Conservation (phyloP, 176 grass and related monocot species). For the sorghum (Sorghum bicolor) region Sorghum_bicolor_NCBIv3 NC_012878.2:3072501-3073000, state of each 20-base stretch:
- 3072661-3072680: constrained; percentile 65
- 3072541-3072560: not conserved
- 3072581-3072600: constrained; percentile 67
- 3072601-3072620: constrained; percentile 67
- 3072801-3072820: constrained; percentile 57
- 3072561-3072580: constrained; percentile 49
- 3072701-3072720: constrained; percentile 94
- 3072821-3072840: constrained; percentile 91
- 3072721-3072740: constrained; percentile 43
- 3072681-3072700: constrained; percentile 60
- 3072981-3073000: not conserved
- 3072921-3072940: constrained; percentile 31
- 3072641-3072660: constrained; percentile 75
- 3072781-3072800: not conserved
- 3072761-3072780: constrained; percentile 10
- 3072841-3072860: constrained; percentile 73
- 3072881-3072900: constrained; percentile 49
- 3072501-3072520: not conserved
- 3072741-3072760: constrained; percentile 1
- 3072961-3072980: not conserved
- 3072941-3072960: not conserved
- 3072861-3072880: constrained; percentile 63
- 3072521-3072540: constrained; percentile 3
- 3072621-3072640: constrained; percentile 79
- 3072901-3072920: constrained; percentile 83